phyloP scores from a whole-genome alignment of 2,329 filamentous ascomycete species.

The Claviceps sp. region DNA sequence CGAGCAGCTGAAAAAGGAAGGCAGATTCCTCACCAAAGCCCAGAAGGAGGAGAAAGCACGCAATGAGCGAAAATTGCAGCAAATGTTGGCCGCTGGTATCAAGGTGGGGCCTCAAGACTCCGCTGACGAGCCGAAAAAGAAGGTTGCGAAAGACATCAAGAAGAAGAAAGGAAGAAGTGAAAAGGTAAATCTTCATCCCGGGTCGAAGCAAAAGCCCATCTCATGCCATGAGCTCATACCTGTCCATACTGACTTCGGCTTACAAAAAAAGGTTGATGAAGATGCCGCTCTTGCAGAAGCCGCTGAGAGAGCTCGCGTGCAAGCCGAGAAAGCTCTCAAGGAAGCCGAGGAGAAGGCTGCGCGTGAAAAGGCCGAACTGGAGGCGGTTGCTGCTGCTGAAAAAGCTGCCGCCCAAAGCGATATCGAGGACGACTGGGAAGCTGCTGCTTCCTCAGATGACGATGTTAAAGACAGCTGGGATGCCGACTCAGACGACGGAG shows the following conservation, averaged over 20 bases:
- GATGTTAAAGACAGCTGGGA: conserved; percentile 94
- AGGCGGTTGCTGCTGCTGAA: conserved; percentile 38
- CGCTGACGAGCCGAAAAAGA: conserved; percentile 59
- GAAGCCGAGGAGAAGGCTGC: conserved; percentile 49
- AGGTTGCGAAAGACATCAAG: conserved; percentile 62
- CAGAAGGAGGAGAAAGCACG: conserved; percentile 71
- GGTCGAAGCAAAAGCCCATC: background rate
- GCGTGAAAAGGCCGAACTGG: conserved; percentile 41
- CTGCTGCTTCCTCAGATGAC: conserved; percentile 56
- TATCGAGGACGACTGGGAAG: conserved; percentile 78
- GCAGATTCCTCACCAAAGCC: conserved; percentile 75
- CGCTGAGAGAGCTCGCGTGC: conserved; percentile 52
- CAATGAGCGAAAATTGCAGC: conserved; percentile 68
- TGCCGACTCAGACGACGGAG: conserved; percentile 64
- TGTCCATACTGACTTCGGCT: background rate
- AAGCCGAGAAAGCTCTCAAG: conserved; percentile 54
- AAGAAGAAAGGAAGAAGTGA: conserved; percentile 56
- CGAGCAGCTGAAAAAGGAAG: conserved; percentile 77
- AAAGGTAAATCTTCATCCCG: conserved; percentile 29
- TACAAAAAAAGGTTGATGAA: conserved; percentile 48
- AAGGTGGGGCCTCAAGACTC: conserved; percentile 51
- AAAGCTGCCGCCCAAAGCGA: conserved; percentile 45
- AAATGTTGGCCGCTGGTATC: conserved; percentile 69
- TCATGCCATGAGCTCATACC: background rate
- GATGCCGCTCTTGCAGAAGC: conserved; percentile 68